Conservation (phyloP, 2,329 filamentous ascomycete species). For the Aschersonia sp. region DNA sequence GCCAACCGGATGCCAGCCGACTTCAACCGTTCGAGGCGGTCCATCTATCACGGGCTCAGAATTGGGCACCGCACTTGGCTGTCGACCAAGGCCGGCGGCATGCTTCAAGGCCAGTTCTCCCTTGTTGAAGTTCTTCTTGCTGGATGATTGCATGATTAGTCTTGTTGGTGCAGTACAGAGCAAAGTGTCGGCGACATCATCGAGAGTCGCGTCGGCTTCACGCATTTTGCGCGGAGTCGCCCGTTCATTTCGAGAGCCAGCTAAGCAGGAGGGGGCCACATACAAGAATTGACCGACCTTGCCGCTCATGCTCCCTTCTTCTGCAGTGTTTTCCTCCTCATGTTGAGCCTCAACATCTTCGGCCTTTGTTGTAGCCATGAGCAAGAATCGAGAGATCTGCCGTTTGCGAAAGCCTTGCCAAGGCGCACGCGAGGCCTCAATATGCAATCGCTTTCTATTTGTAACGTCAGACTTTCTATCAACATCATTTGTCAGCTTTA, state of each 20-base stretch:
- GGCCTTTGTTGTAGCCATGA: too few relatives aligned
- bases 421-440: too few relatives aligned
- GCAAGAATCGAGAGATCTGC: too few relatives aligned
- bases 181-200: too few relatives aligned
- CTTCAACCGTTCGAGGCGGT: slow-evolving; percentile 25
- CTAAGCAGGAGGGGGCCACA: slow-evolving; percentile 5
- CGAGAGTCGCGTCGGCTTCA: too few relatives aligned
- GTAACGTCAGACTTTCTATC: too few relatives aligned
- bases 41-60: slow-evolving; percentile 14
- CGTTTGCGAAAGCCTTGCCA: too few relatives aligned
- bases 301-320: slow-evolving; percentile 14
- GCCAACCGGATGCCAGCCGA: slow-evolving; percentile 45
- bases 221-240: too few relatives aligned
- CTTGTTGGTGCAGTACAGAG: too few relatives aligned
- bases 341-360: background rate
- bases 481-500: too few relatives aligned
- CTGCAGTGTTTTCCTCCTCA: background rate
- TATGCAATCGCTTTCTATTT: too few relatives aligned
- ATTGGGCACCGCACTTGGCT: slow-evolving; percentile 17
- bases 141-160: slow-evolving; percentile 1
- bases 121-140: slow-evolving; percentile 18
- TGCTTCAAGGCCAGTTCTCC: slow-evolving; percentile 21
- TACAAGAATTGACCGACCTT: slow-evolving; percentile 19
- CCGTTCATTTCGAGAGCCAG: too few relatives aligned
- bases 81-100: slow-evolving; percentile 16